Conservation (phyloP, 192 early-diverging fungal species). For the Coemansia pectinata region DNA sequence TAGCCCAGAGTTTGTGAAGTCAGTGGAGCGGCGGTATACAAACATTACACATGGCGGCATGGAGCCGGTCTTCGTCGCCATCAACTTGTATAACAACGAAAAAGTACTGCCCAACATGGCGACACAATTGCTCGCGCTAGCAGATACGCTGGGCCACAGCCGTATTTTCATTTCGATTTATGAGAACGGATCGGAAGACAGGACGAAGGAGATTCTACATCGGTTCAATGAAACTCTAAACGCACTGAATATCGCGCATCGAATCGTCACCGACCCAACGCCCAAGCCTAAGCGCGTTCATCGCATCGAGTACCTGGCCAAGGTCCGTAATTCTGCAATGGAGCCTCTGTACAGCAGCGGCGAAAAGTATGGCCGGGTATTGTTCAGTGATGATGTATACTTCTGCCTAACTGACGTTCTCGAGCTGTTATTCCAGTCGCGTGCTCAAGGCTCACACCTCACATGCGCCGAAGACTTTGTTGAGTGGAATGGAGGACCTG, state of each 20-base stretch:
- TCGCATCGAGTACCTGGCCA: conserved; percentile 55
- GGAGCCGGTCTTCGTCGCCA: conserved; percentile 29
- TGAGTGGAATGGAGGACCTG: conserved; percentile 16
- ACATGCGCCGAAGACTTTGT: conserved; percentile 56
- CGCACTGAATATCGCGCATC: conserved; percentile 27
- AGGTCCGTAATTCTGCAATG: conserved; percentile 50
- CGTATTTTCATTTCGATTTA: conserved; percentile 49
- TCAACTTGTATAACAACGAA: conserved; percentile 49
- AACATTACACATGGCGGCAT: not conserved
- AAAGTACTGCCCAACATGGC: conserved; percentile 46
- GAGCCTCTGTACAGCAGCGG: conserved; percentile 28
- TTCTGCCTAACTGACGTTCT: conserved; percentile 53
- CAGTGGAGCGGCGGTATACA: conserved; percentile 16
- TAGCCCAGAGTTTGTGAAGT: conserved; percentile 4
- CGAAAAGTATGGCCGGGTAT: conserved; percentile 23
- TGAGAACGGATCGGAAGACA: conserved; percentile 53
- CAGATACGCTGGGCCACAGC: conserved; percentile 29
- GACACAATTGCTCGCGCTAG: conserved; percentile 30
- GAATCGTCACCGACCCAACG: conserved; percentile 17
- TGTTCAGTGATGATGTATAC: conserved; percentile 51
- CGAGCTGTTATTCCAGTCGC: conserved; percentile 53
- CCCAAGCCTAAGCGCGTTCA: not conserved
- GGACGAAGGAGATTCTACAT: conserved; percentile 36
- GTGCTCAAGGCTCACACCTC: conserved; percentile 43
- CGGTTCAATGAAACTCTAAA: conserved; percentile 13